Evolutionary conservation across 148 eudicot species (phyloP), one percentile per base, ranked within the genome.

Genomic region (Mesembryanthemum crystallinum): DNA sequence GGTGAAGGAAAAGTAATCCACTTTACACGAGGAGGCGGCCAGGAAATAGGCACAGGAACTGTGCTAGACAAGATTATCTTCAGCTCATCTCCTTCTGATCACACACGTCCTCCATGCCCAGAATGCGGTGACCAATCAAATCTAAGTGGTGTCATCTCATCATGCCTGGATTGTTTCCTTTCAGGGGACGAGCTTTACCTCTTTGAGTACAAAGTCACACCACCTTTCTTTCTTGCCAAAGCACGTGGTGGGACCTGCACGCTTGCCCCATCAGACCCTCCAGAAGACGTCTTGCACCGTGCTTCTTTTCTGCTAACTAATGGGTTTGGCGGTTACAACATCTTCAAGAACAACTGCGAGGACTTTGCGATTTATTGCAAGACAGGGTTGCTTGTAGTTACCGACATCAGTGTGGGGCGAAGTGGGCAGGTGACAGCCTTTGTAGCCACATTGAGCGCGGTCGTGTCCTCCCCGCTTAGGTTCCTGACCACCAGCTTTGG

Each of bases 211-310:
- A 75, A 77, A 12, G 94, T 87, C 76, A 76, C 89, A 8, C 88
- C 87, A 1, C 80, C 73, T 42, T 52, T 85, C 73, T 95, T 90
- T 77, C 88, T 95, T 12, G 92, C 91, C 72, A 88, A 92, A 77
- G 97, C 88, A 73, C 90, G 97, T 69, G 96, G 98, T 9, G 98
- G 97, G 47, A 92, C 94, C 43, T 95, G 98, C 77, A 95, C 98
- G 21, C 88, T 89, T 1, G 94, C 92, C 68, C 64, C 67, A 21
- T 83, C 96, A 24, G 98, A 95, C 78, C 88, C 96, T 28, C 73
- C 92, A 3, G 90, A 89, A 64, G 88, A 87, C 54, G 94, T 85
- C 33, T 78, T 95, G 37, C 76, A 86, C 67, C 98, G 97, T 20
- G 92, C 98, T 58, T 79, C 85, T 42, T 86, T 82, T 71, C 85